phyloP scores from a whole-genome alignment of 2,329 filamentous ascomycete species.

The Drechslerella dactyloides region DNA sequence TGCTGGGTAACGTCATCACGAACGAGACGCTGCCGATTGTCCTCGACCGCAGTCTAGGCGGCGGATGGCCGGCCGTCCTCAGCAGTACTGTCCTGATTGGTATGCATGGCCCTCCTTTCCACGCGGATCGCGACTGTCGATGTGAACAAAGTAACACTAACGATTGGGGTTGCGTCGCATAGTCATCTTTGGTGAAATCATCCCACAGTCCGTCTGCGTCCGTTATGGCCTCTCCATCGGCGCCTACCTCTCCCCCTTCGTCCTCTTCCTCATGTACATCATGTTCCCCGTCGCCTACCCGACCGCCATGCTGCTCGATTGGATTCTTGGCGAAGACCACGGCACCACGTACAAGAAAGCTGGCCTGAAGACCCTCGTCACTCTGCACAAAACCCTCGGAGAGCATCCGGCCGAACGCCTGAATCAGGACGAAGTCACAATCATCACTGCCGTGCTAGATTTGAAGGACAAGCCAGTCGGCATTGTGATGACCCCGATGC shows the following conservation, averaged over 20 bases:
- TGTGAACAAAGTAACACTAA: too few species aligned
- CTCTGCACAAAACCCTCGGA: constrained; percentile 88
- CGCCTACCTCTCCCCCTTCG: constrained; percentile 82
- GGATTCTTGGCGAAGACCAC: constrained; percentile 89
- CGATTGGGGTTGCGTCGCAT: constrained; percentile 10
- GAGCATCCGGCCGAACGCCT: constrained; percentile 81
- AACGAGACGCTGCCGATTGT: constrained; percentile 97
- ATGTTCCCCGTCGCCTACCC: constrained; percentile 91
- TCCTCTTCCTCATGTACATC: constrained; percentile 88
- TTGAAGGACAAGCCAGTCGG: constrained; percentile 95
- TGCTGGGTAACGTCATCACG: constrained; percentile 95
- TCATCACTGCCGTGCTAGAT: constrained; percentile 95
- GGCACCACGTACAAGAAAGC: constrained; percentile 98
- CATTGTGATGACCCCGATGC: constrained; percentile 98
- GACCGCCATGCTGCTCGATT: constrained; percentile 92
- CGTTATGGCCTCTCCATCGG: constrained; percentile 95
- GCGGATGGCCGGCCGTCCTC: constrained; percentile 90
- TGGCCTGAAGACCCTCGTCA: constrained; percentile 93
- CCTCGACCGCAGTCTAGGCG: constrained; percentile 88
- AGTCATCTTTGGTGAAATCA: constrained; percentile 98
- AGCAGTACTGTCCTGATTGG: constrained; percentile 93
- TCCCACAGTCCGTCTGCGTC: constrained; percentile 94
- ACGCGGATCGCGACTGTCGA: too few species aligned
- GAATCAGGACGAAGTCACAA: constrained; percentile 97
- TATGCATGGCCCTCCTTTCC: constrained; percentile 62